These are phyloP conservation scores for Mycena metata DNA, from an alignment of 768 basidiomycete species.

Conservation along the genomic window DNA sequence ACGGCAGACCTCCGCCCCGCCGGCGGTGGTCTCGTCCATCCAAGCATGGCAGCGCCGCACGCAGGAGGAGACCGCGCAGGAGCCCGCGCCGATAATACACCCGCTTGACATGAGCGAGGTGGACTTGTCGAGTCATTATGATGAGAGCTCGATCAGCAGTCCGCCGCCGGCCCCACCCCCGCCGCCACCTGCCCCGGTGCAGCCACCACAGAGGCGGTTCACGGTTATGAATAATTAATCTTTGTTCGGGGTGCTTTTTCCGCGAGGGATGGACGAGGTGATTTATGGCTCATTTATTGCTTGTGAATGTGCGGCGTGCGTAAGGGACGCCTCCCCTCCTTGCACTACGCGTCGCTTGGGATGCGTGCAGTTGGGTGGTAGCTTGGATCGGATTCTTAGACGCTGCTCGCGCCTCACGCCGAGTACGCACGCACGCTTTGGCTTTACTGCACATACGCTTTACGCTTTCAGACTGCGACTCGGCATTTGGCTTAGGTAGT, in stretches of 20 bases:
- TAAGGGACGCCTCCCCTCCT: not conserved
- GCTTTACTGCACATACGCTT: not conserved
- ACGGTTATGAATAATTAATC: slow-evolving; percentile 50
- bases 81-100: slow-evolving; percentile 38
- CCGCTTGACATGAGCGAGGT: slow-evolving; percentile 47
- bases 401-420: slow-evolving; percentile 13
- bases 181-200: slow-evolving; percentile 41
- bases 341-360: too few species aligned
- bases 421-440: slow-evolving; percentile 22
- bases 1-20: slow-evolving; percentile 22
- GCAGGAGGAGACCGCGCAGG: slow-evolving; percentile 41
- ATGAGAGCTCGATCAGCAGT: slow-evolving; percentile 43
- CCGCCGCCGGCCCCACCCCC: slow-evolving; percentile 39
- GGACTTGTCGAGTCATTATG: slow-evolving; percentile 50
- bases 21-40: slow-evolving; percentile 43
- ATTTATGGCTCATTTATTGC: slow-evolving; percentile 1
- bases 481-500: too few species aligned
- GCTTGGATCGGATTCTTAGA: slow-evolving; percentile 6
- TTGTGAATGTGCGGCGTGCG: not conserved
- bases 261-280: not conserved
- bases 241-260: slow-evolving; percentile 10
- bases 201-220: slow-evolving; percentile 45
- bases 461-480: too few species aligned
- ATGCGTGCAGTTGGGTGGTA: too few species aligned
- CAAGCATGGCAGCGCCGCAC: slow-evolving; percentile 48